Percentiles rank a stretch among this genome's conserved stretches.
Conservation (phyloP, 345 rosid genomes). For the Capsella bursapastoris region DNA sequence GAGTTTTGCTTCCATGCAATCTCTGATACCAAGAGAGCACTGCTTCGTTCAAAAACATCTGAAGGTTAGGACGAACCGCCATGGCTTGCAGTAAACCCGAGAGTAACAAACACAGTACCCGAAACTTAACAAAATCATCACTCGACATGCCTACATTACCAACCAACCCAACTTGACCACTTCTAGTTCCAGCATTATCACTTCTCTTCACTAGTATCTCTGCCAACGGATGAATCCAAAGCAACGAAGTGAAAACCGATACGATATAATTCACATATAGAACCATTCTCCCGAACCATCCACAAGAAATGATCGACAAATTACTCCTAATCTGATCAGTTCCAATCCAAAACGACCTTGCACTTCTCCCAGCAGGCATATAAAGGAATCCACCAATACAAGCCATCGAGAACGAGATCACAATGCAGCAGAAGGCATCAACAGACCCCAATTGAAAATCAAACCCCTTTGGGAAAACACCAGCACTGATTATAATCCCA, state of each 20-base stretch:
- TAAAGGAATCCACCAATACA: slow-evolving; percentile 63
- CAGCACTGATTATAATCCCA: slow-evolving; percentile 60
- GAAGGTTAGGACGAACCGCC: slow-evolving; percentile 75
- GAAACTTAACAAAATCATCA: slow-evolving; percentile 53
- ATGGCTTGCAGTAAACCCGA: slow-evolving; percentile 63
- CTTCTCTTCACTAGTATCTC: slow-evolving; percentile 55
- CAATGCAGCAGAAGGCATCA: slow-evolving; percentile 59
- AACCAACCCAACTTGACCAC: slow-evolving; percentile 40
- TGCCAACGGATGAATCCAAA: slow-evolving; percentile 81
- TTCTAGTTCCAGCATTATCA: neutral
- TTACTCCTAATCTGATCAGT: slow-evolving; percentile 81
- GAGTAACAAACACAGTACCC: slow-evolving; percentile 59
- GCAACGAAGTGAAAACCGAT: slow-evolving; percentile 63
- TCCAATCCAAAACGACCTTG: slow-evolving; percentile 89
- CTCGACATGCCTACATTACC: slow-evolving; percentile 69
- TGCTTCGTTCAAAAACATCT: slow-evolving; percentile 93
- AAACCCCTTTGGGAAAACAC: slow-evolving; percentile 50
- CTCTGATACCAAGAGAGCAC: slow-evolving; percentile 91
- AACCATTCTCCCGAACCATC: slow-evolving; percentile 74
- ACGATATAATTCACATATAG: slow-evolving; percentile 57
- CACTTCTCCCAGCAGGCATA: slow-evolving; percentile 78
- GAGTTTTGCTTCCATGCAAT: slow-evolving; percentile 81
- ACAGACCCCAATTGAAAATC: slow-evolving; percentile 67
- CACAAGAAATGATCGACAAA: slow-evolving; percentile 71
- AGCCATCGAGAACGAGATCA: slow-evolving; percentile 63